These are phyloP conservation scores for Globisporangium uncinulatum DNA, from an alignment of 352 stramenopile genomes.

Conservation along the genomic window DNA sequence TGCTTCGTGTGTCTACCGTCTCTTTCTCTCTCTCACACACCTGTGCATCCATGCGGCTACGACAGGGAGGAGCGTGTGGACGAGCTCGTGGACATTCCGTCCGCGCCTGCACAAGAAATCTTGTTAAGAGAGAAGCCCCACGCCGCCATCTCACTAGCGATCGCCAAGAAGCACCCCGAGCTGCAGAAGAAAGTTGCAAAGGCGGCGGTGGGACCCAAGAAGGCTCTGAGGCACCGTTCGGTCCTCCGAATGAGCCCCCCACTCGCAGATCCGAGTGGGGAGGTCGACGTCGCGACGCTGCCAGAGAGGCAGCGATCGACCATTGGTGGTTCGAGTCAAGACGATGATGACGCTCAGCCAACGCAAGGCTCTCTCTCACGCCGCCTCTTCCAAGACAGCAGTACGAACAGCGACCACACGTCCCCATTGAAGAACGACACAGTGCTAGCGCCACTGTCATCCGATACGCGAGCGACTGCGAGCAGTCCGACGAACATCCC, in stretches of 20 bases:
- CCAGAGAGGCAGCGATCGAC: slow-evolving; percentile 13
- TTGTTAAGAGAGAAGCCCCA: slow-evolving; percentile 46
- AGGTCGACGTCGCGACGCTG: slow-evolving; percentile 27
- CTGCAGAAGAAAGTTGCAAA: slow-evolving; percentile 12
- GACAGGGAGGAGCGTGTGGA: slow-evolving; percentile 42
- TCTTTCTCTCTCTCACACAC: background rate
- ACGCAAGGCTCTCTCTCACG: slow-evolving; percentile 1
- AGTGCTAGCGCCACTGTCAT: background rate
- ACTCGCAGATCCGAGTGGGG: slow-evolving; percentile 17
- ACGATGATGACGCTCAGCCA: background rate
- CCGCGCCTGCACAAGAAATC: slow-evolving; percentile 23
- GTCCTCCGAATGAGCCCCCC: slow-evolving; percentile 21
- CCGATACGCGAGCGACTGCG: background rate
- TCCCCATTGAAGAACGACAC: background rate
- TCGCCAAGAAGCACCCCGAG: slow-evolving; percentile 35
- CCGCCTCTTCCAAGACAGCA: slow-evolving; percentile 11
- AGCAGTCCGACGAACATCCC: background rate
- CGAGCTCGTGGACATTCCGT: slow-evolving; percentile 43
- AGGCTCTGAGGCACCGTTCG: slow-evolving; percentile 15
- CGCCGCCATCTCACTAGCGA: slow-evolving; percentile 32
- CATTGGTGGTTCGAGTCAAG: background rate
- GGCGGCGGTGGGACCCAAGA: slow-evolving; percentile 6
- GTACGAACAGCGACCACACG: background rate
- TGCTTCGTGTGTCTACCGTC: background rate
- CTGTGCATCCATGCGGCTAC: background rate